Percentiles rank a stretch among this genome's conserved stretches.
These are phyloP conservation scores for Hanseniaspora thailandica DNA, from an alignment of 805 yeast species.

Conservation along the genomic window DNA sequence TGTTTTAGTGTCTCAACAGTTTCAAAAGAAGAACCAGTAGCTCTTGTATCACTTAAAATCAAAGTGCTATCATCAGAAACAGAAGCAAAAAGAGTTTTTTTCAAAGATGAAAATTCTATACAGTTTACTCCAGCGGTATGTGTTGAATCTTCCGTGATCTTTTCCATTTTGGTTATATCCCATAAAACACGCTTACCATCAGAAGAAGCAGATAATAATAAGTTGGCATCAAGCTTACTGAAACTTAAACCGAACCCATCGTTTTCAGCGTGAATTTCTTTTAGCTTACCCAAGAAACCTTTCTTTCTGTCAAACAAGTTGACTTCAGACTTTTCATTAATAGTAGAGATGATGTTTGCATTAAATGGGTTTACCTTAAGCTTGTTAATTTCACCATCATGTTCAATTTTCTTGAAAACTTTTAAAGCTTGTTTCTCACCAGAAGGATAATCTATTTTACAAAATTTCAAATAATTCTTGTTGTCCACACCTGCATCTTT, in stretches of 20 bases:
- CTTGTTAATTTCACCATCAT: conserved; percentile 56
- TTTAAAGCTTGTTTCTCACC: conserved; percentile 41
- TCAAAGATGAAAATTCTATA: conserved; percentile 55
- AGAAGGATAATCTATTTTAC: conserved; percentile 47
- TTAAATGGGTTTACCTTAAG: conserved; percentile 61
- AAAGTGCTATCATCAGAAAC: conserved; percentile 61
- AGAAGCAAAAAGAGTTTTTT: conserved; percentile 47
- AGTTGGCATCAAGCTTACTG: conserved; percentile 40
- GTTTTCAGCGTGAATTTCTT: conserved; percentile 38
- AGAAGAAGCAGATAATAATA: conserved; percentile 51
- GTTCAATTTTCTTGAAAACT: conserved; percentile 48
- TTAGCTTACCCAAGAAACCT: conserved; percentile 27
- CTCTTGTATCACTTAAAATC: conserved; percentile 44
- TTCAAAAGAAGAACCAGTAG: conserved; percentile 21
- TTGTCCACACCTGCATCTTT: conserved; percentile 58
- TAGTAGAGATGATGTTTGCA: conserved; percentile 45
- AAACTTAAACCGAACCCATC: conserved; percentile 72
- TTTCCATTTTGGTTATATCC: conserved; percentile 31
- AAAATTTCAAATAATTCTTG: conserved; percentile 52
- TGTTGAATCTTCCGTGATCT: conserved; percentile 22
- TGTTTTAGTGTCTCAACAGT: conserved; percentile 20
- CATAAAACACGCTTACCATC: conserved; percentile 54
- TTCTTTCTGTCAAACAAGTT: conserved; percentile 37
- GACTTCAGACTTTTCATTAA: conserved; percentile 55
- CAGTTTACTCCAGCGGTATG: conserved; percentile 56